phyloP scores from a whole-genome alignment of 73 alveolate genomes.

The Halteria grandinella region DNA sequence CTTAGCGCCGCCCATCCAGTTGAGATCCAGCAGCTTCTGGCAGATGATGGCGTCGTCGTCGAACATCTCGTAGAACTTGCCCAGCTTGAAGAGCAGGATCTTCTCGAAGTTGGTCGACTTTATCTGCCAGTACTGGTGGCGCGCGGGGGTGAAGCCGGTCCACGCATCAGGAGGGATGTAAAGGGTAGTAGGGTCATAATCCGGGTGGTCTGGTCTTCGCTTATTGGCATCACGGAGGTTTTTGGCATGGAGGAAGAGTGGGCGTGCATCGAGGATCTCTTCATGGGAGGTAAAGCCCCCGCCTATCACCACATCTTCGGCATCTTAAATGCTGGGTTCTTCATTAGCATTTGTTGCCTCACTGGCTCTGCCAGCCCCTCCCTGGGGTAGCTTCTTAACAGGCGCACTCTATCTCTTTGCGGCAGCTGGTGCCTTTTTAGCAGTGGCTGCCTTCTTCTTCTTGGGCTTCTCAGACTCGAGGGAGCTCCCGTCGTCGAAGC shows the following conservation, averaged over 20 bases:
- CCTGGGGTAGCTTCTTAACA: too few relatives aligned
- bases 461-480: too few relatives aligned
- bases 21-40: slow-evolving; percentile 71
- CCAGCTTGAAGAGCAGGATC: slow-evolving; percentile 82
- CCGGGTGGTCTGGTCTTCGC: slow-evolving; percentile 67
- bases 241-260: slow-evolving; percentile 68
- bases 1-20: slow-evolving; percentile 81
- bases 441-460: too few relatives aligned
- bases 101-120: slow-evolving; percentile 75
- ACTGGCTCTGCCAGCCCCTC: too few relatives aligned
- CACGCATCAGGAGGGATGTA: slow-evolving; percentile 69
- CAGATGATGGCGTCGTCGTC: slow-evolving; percentile 84
- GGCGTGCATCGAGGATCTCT: slow-evolving; percentile 65
- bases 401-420: too few relatives aligned
- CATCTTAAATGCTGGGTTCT: background rate
- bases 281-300: slow-evolving; percentile 43
- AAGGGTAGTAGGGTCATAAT: slow-evolving; percentile 84
- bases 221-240: slow-evolving; percentile 61
- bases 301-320: slow-evolving; percentile 35
- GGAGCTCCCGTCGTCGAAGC: too few relatives aligned
- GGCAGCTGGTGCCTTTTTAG: too few relatives aligned
- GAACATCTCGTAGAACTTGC: slow-evolving; percentile 82
- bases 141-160: slow-evolving; percentile 77
- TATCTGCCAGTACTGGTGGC: slow-evolving; percentile 82
- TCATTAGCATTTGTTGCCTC: too few relatives aligned